phyloP scores from a whole-genome alignment of 2,329 filamentous ascomycete species.

The Ciborinia camelliae region DNA sequence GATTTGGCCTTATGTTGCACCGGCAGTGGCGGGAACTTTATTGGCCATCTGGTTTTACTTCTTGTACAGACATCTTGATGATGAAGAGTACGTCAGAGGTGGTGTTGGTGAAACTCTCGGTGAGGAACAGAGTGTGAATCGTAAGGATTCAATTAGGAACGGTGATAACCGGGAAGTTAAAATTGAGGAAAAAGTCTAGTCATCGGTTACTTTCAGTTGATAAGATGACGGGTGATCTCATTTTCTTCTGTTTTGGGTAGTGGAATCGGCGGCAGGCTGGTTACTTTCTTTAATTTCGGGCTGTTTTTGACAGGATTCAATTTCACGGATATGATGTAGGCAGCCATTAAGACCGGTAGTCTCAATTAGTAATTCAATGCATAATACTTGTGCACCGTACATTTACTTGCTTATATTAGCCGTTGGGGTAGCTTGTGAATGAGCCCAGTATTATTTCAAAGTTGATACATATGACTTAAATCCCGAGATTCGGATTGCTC shows the following conservation, averaged over 20 bases:
- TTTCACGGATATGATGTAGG: too few relatives aligned
- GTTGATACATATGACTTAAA: too few relatives aligned
- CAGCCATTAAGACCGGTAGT: too few relatives aligned
- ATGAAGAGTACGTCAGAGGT: slow-evolving; percentile 46
- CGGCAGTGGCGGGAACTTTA: slow-evolving; percentile 58
- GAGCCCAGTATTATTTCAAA: too few relatives aligned
- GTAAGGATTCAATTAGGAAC: neutral
- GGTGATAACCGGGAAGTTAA: neutral
- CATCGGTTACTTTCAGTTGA: neutral
- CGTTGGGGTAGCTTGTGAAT: too few relatives aligned
- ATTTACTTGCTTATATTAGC: too few relatives aligned
- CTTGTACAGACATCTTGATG: slow-evolving; percentile 61
- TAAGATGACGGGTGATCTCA: neutral
- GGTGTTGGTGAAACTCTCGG: slow-evolving; percentile 6
- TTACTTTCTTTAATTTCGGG: neutral
- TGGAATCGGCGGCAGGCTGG: neutral
- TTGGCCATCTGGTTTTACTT: slow-evolving; percentile 65
- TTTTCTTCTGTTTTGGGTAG: neutral
- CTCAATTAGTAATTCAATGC: too few relatives aligned
- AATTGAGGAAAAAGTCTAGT: neutral
- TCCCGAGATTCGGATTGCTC: too few relatives aligned
- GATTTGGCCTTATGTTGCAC: slow-evolving; percentile 67
- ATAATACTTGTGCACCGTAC: too few relatives aligned
- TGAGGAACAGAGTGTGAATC: neutral
- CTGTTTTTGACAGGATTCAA: too few relatives aligned